phyloP scores from a whole-genome alignment of 2,329 filamentous ascomycete species.

The Colletotrichum gigasporum region DNA sequence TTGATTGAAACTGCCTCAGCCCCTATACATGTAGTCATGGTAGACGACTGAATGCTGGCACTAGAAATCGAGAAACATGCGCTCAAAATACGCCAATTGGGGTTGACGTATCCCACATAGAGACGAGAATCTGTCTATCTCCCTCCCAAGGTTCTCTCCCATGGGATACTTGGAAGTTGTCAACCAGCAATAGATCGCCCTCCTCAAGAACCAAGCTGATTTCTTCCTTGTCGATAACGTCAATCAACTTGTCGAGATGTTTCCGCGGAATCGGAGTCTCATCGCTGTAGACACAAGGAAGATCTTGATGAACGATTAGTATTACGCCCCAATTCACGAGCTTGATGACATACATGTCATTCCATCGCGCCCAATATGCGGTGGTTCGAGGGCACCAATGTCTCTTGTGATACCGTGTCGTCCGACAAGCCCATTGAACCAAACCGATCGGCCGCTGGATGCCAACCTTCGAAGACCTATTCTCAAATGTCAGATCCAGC shows the following conservation, averaged over 20 bases:
- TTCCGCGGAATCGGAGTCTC: slow-evolving; percentile 24
- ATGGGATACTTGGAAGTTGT: slow-evolving; percentile 33
- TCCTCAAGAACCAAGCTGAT: slow-evolving; percentile 30
- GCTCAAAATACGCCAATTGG: slow-evolving; percentile 7
- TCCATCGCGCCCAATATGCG: slow-evolving; percentile 30
- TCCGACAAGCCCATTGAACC: slow-evolving; percentile 33
- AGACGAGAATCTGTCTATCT: slow-evolving; percentile 25
- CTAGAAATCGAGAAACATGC: background rate
- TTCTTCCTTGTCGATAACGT: slow-evolving; percentile 33
- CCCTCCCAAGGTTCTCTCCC: slow-evolving; percentile 28
- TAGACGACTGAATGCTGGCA: too few species aligned
- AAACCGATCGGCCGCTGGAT: slow-evolving; percentile 20
- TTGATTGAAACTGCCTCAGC: too few species aligned
- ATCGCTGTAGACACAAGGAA: slow-evolving; percentile 31
- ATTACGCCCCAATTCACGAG: too few species aligned
- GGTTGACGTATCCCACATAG: slow-evolving; percentile 19
- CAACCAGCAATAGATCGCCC: slow-evolving; percentile 32
- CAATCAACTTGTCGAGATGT: slow-evolving; percentile 29
- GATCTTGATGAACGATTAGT: background rate
- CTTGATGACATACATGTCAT: slow-evolving; percentile 30
- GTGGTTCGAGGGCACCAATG: slow-evolving; percentile 32
- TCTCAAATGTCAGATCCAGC: background rate
- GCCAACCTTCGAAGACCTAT: slow-evolving; percentile 23
- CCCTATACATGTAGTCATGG: too few species aligned
- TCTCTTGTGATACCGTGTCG: slow-evolving; percentile 32